These are phyloP conservation scores for Metschnikowia vanudenii DNA, from an alignment of 805 yeast genomes.

Conservation along the genomic window DNA sequence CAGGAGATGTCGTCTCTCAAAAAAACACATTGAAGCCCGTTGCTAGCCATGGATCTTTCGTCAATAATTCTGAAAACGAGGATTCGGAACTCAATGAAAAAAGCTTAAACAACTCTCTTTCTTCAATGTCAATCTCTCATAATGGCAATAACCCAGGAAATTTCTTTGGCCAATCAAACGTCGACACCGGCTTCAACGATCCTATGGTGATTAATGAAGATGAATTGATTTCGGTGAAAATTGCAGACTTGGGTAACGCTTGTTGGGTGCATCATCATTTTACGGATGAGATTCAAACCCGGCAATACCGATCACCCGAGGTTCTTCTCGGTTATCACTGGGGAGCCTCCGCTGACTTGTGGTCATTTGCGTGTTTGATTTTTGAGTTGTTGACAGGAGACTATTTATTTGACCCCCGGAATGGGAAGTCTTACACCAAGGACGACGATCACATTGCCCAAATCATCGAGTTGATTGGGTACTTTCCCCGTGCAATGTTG, in stretches of 20 bases:
- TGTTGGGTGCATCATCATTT: constrained; percentile 63
- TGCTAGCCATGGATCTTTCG: constrained; percentile 13
- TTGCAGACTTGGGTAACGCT: constrained; percentile 71
- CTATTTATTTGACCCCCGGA: constrained; percentile 59
- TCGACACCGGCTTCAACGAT: constrained; percentile 8
- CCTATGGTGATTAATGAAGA: constrained; percentile 32
- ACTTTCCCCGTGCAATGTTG: constrained; percentile 39
- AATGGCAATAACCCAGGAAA: constrained; percentile 20
- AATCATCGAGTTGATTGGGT: constrained; percentile 52
- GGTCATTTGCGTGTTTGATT: constrained; percentile 59
- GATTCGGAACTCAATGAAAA: constrained; percentile 21
- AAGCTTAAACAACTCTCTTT: constrained; percentile 36
- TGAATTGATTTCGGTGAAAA: constrained; percentile 53
- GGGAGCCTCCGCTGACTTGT: constrained; percentile 63
- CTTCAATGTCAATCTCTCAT: constrained; percentile 42
- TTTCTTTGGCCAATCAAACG: constrained; percentile 11
- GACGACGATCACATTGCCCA: constrained; percentile 67
- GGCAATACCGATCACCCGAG: constrained; percentile 68
- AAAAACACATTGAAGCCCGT: constrained; percentile 7
- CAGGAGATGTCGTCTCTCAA: not conserved
- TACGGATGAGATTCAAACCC: constrained; percentile 66
- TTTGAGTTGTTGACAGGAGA: constrained; percentile 64
- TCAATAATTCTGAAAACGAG: constrained; percentile 18
- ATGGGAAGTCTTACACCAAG: constrained; percentile 45
- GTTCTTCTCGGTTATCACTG: constrained; percentile 54